Percentiles rank a stretch among this genome's conserved stretches.
Evolutionary conservation across 202 grass and related monocot species (phyloP).

Genomic region (Schoenoplectus triqueter): DNA sequence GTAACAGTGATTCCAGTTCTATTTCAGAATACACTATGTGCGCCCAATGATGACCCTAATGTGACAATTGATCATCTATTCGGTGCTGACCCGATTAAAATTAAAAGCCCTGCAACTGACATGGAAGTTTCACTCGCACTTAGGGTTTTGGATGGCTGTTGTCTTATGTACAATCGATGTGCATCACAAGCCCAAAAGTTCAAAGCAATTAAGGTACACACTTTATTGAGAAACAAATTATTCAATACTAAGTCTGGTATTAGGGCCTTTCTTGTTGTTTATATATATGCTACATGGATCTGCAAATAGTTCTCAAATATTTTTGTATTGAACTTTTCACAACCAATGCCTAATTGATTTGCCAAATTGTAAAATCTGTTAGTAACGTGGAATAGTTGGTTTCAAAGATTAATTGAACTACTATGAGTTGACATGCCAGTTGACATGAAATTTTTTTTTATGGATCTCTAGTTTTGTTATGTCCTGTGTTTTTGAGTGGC

Average conservation of each 20-base stretch:
- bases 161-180: conserved; percentile 88
- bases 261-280: not conserved
- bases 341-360: conserved; percentile 5
- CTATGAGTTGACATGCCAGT: not conserved
- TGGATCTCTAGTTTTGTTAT: not conserved
- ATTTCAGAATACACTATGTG: conserved; percentile 92
- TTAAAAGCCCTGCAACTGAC: conserved; percentile 76
- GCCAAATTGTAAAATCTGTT: not conserved
- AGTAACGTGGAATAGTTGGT: not conserved
- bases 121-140: conserved; percentile 93
- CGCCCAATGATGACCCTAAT: conserved; percentile 64
- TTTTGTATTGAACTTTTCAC: not conserved
- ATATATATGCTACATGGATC: not conserved
- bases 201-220: conserved; percentile 87
- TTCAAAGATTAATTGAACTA: not conserved
- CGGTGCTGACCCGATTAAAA: conserved; percentile 75
- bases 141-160: conserved; percentile 96
- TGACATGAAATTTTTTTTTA: not conserved
- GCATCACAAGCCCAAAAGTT: conserved; percentile 82
- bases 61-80: conserved; percentile 77
- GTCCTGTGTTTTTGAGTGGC: conserved; percentile 6
- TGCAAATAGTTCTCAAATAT: not conserved
- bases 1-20: conserved; percentile 91
- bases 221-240: not conserved
- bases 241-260: conserved; percentile 15